Percentiles rank a stretch among this genome's conserved stretches.
Evolutionary conservation across 2,329 filamentous ascomycete species (phyloP).

Genomic region (Claviceps fusiformis): DNA sequence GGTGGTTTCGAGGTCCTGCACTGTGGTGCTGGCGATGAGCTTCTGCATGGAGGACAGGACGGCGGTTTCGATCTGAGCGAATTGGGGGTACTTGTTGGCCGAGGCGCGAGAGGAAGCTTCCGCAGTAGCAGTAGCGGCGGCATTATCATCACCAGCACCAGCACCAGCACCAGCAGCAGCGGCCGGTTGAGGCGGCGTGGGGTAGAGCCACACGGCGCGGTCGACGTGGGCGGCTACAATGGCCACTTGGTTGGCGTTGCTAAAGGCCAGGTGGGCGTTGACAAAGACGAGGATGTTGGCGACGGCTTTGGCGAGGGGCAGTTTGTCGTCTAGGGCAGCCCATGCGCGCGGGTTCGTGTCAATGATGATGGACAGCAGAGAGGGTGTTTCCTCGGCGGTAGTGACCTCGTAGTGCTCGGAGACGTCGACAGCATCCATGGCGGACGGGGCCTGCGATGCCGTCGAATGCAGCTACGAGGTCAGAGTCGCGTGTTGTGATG

Average conservation of each 20-base stretch:
- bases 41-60: constrained; percentile 59
- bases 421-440: constrained; percentile 41
- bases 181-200: constrained; percentile 29
- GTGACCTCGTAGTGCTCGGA: constrained; percentile 47
- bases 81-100: constrained; percentile 88
- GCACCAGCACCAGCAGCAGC: constrained; percentile 22
- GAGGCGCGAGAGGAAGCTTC: constrained; percentile 23
- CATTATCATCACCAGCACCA: constrained; percentile 22
- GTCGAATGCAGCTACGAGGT: constrained; percentile 21
- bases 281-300: constrained; percentile 89
- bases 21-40: constrained; percentile 58
- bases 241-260: constrained; percentile 84
- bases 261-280: constrained; percentile 90
- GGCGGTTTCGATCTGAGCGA: constrained; percentile 72
- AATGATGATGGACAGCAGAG: constrained; percentile 78
- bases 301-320: constrained; percentile 72
- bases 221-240: constrained; percentile 82
- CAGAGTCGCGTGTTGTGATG: background rate
- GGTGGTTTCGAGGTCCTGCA: constrained; percentile 51
- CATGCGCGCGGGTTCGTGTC: constrained; percentile 96
- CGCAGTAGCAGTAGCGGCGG: constrained; percentile 26
- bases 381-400: constrained; percentile 49
- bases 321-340: constrained; percentile 59
- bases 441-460: constrained; percentile 11
- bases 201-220: constrained; percentile 82